Conservation (phyloP, 441 rosid genomes). For the Pelargonium myrrhifolium region DNA sequence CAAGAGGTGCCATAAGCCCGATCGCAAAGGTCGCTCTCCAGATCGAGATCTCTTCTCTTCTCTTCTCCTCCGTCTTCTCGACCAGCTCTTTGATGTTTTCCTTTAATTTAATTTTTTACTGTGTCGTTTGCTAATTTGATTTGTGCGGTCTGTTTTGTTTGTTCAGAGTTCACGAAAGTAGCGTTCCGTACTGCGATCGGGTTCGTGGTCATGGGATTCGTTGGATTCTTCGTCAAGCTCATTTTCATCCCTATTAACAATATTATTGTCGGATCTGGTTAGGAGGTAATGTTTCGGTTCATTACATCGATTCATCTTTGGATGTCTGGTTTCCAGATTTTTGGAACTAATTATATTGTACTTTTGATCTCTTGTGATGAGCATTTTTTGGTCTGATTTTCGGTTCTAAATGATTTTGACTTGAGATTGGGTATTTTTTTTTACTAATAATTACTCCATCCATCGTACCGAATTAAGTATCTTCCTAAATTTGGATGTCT, state of each 20-base stretch:
- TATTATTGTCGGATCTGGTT: conserved; percentile 68
- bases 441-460: too few relatives aligned
- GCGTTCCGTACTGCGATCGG: conserved; percentile 80
- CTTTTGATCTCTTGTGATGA: background rate
- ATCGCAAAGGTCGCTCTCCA: conserved; percentile 20
- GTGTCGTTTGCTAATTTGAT: background rate
- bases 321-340: background rate
- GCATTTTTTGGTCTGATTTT: background rate
- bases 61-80: background rate
- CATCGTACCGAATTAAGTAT: too few relatives aligned
- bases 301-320: background rate
- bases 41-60: background rate
- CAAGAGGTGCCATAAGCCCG: conserved; percentile 29
- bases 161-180: conserved; percentile 66
- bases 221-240: conserved; percentile 76
- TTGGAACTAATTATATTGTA: background rate
- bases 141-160: background rate
- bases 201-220: conserved; percentile 82
- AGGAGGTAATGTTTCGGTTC: conserved; percentile 28
- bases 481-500: too few relatives aligned
- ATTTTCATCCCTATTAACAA: conserved; percentile 83
- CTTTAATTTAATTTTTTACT: background rate
- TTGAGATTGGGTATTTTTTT: background rate
- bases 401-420: background rate
- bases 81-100: background rate